These are phyloP conservation scores for Phytophthora pluvialis DNA, from an alignment of 352 stramenopile species.

Conservation along the genomic window DNA sequence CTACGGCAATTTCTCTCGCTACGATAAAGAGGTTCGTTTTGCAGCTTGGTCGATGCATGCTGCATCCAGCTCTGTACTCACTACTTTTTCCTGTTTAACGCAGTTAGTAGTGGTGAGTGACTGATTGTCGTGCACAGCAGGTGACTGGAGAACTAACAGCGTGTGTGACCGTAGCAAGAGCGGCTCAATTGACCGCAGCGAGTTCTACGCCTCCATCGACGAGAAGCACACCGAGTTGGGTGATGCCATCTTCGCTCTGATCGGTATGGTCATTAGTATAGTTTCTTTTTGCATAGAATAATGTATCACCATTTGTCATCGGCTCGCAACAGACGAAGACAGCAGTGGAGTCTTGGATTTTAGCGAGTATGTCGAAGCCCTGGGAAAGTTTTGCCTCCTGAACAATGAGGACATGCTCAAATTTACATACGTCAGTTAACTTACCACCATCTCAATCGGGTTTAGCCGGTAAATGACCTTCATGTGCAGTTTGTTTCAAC, in stretches of 20 bases:
- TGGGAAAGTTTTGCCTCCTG: constrained; percentile 79
- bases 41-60: background rate
- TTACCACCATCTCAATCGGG: too few species aligned
- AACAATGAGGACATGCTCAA: constrained; percentile 81
- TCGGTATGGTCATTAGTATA: too few species aligned
- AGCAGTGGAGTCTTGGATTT: constrained; percentile 77
- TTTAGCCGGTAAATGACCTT: too few species aligned
- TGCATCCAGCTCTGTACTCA: background rate
- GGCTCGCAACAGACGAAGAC: constrained; percentile 55
- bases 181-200: constrained; percentile 67
- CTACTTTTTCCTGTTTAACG: background rate
- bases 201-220: constrained; percentile 76
- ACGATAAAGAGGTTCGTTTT: constrained; percentile 63
- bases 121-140: background rate
- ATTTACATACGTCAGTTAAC: too few species aligned
- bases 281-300: too few species aligned
- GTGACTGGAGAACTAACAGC: background rate
- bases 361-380: constrained; percentile 76
- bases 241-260: constrained; percentile 76
- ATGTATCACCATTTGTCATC: constrained; percentile 1
- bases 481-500: constrained; percentile 81
- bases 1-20: constrained; percentile 65
- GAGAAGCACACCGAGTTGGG: constrained; percentile 77
- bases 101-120: background rate
- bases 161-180: constrained; percentile 50